phyloP scores from a whole-genome alignment of 331 rosid genomes.

The Quercus phellos region DNA sequence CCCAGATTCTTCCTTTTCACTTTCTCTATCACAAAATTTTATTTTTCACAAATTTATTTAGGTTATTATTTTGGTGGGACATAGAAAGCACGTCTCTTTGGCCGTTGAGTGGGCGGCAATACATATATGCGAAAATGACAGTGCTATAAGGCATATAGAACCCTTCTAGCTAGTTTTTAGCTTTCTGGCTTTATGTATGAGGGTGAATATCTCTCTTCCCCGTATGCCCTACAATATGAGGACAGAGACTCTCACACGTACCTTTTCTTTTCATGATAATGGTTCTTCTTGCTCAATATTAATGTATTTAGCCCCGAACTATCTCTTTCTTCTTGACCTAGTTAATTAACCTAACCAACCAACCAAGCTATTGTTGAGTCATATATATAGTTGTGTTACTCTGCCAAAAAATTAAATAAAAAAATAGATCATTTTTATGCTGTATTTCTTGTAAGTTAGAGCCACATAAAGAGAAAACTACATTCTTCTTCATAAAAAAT shows the following conservation, averaged over 20 bases:
- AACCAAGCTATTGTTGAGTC: neutral
- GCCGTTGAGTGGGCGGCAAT: constrained; percentile 34
- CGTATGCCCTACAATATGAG: neutral
- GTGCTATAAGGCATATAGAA: neutral
- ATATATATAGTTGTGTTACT: too few species aligned
- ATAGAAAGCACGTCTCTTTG: constrained; percentile 38
- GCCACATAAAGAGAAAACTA: too few species aligned
- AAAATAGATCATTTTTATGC: too few species aligned
- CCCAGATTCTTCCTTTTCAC: constrained; percentile 31
- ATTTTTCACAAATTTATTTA: neutral
- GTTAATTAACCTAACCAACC: neutral
- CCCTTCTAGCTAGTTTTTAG: too few species aligned
- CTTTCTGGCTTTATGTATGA: too few species aligned
- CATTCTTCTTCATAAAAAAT: too few species aligned
- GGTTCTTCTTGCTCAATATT: neutral
- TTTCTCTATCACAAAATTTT: constrained; percentile 18
- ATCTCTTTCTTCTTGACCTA: too few species aligned
- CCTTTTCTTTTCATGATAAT: neutral
- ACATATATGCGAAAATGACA: constrained; percentile 44
- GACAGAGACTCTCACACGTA: constrained; percentile 19
- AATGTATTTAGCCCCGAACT: too few species aligned
- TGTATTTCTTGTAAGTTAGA: too few species aligned
- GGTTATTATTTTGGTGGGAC: constrained; percentile 40
- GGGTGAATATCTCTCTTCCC: too few species aligned
- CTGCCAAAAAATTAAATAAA: too few species aligned